Evolutionary conservation across 495 filamentous ascomycete species (phyloP).

Genomic region (Podospora appendiculata): DNA sequence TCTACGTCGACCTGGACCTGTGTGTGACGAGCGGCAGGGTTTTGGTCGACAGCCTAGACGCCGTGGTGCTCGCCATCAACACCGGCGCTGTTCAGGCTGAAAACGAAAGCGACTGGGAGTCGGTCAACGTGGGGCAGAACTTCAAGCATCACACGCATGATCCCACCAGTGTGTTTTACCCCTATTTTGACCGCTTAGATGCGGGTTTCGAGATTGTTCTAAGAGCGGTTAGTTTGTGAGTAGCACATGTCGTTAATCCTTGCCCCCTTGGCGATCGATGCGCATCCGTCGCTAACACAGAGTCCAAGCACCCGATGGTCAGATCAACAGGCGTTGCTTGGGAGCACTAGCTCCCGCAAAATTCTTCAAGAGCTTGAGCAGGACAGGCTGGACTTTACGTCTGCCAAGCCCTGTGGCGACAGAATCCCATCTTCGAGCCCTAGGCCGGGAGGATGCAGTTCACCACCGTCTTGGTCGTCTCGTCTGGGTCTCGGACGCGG

Average conservation of each 20-base stretch:
- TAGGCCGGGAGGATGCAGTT: background rate
- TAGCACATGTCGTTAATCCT: background rate
- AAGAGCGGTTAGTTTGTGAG: constrained; percentile 2
- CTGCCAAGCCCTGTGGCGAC: too few relatives aligned
- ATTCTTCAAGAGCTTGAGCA: background rate
- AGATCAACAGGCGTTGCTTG: background rate
- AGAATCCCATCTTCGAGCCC: background rate
- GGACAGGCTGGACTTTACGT: background rate
- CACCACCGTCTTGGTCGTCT: background rate
- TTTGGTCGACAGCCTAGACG: background rate
- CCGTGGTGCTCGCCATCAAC: background rate
- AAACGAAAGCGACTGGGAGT: background rate
- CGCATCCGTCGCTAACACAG: too few relatives aligned
- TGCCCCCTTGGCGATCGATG: too few relatives aligned
- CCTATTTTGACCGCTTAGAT: background rate
- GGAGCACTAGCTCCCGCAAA: background rate
- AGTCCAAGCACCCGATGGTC: background rate
- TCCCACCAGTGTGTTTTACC: background rate
- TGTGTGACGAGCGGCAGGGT: background rate
- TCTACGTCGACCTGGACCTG: background rate
- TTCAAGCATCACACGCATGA: background rate
- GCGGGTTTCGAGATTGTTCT: background rate
- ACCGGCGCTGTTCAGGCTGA: background rate
- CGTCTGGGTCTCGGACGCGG: background rate
- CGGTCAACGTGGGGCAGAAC: background rate